phyloP scores from a whole-genome alignment of 2,329 filamentous ascomycete genomes.

The Iodosphaeria phyllophila region DNA sequence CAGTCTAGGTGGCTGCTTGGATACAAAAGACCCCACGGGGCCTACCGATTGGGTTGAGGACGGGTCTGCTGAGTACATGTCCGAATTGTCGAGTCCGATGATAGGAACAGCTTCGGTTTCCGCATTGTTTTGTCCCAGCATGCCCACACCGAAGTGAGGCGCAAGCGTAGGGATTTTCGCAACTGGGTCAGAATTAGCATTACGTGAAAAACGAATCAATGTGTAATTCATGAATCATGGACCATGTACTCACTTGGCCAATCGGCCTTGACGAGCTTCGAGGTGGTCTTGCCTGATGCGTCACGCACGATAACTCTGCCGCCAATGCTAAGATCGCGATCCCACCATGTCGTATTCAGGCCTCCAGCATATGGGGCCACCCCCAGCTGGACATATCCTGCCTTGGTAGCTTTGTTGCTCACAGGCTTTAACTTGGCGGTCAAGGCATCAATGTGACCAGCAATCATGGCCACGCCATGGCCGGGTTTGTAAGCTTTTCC shows the following conservation, averaged over 20 bases:
- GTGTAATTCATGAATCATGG: not conserved
- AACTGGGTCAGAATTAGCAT: conserved; percentile 23
- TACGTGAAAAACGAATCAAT: too few relatives aligned
- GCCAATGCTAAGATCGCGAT: conserved; percentile 79
- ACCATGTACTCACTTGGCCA: conserved; percentile 48
- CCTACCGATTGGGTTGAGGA: conserved; percentile 28
- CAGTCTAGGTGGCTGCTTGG: conserved; percentile 69
- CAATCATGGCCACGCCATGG: conserved; percentile 75
- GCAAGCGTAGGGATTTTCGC: conserved; percentile 82
- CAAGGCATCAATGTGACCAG: conserved; percentile 82
- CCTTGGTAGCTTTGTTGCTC: conserved; percentile 64
- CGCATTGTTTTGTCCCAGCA: conserved; percentile 50
- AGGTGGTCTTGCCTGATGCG: conserved; percentile 54
- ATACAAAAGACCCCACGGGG: conserved; percentile 51
- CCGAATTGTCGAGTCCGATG: conserved; percentile 67
- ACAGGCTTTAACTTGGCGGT: conserved; percentile 86
- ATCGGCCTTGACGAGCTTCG: conserved; percentile 72
- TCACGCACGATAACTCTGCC: conserved; percentile 77
- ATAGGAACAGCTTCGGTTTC: conserved; percentile 94
- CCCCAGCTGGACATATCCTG: conserved; percentile 75
- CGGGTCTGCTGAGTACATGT: conserved; percentile 25
- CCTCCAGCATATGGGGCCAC: conserved; percentile 86
- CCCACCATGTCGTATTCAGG: conserved; percentile 88
- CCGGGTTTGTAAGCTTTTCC: conserved; percentile 67
- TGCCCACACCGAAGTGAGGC: conserved; percentile 74